A percentile compares a stretch with the other conserved stretches of the same genome.
phyloP scores from a whole-genome alignment of 1,284 basidiomycete genomes.

The Gastroboletus turbinatus region DNA sequence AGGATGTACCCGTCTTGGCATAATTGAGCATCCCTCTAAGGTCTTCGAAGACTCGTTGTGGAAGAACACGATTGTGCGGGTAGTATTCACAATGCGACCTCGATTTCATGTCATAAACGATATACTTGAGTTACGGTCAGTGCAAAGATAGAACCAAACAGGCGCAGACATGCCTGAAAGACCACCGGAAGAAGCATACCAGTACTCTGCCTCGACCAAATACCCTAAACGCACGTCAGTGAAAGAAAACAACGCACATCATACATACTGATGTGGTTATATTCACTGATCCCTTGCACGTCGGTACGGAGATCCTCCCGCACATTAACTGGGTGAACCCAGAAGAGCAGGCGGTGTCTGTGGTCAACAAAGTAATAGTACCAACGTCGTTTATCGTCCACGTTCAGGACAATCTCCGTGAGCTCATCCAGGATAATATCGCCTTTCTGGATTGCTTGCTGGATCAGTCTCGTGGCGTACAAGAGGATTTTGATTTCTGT shows the following conservation, averaged over 20 bases:
- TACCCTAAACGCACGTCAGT: slow-evolving; percentile 17
- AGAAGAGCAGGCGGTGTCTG: slow-evolving; percentile 19
- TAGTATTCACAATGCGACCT: slow-evolving; percentile 26
- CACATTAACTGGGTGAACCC: slow-evolving; percentile 6
- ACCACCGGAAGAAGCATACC: not conserved
- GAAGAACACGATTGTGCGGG: slow-evolving; percentile 12
- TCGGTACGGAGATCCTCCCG: not conserved
- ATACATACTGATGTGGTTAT: slow-evolving; percentile 21
- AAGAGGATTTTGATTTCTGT: not conserved
- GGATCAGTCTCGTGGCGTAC: not conserved
- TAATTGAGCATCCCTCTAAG: slow-evolving; percentile 25
- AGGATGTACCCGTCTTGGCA: slow-evolving; percentile 14
- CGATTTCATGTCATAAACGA: not conserved
- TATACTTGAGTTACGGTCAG: slow-evolving; percentile 3
- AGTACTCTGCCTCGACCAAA: slow-evolving; percentile 16
- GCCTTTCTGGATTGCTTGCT: not conserved
- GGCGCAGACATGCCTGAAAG: not conserved
- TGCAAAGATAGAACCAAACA: not conserved
- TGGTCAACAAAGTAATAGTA: slow-evolving; percentile 25
- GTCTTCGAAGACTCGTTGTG: slow-evolving; percentile 5
- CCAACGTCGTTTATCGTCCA: slow-evolving; percentile 4
- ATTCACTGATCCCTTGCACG: slow-evolving; percentile 9
- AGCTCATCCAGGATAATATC: slow-evolving; percentile 1
- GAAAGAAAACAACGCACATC: not conserved
- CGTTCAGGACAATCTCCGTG: slow-evolving; percentile 20